These are phyloP conservation scores for Geoglossum glabrum DNA, from an alignment of 495 filamentous ascomycete species.

Conservation along the genomic window DNA sequence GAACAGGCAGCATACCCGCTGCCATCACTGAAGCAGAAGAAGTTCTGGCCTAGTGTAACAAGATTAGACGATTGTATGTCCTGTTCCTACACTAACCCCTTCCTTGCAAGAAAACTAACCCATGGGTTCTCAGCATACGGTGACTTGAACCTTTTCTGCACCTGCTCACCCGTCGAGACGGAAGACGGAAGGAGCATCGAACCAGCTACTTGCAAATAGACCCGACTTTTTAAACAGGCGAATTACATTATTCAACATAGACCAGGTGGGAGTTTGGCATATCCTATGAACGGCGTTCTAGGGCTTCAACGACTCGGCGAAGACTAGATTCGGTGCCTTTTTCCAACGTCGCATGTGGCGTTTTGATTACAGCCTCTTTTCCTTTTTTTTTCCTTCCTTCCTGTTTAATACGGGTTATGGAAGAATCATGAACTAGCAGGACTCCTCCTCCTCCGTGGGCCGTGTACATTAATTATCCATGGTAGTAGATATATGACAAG, in stretches of 20 bases:
- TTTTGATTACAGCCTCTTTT: background rate
- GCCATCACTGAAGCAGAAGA: conserved; percentile 76
- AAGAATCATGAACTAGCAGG: too few relatives aligned
- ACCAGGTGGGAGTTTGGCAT: background rate
- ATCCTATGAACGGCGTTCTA: background rate
- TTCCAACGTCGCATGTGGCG: background rate
- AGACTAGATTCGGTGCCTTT: background rate
- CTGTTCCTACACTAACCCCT: background rate
- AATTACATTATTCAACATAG: background rate
- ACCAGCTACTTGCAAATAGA: conserved; percentile 19
- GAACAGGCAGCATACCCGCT: conserved; percentile 82
- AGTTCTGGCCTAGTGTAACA: conserved; percentile 91
- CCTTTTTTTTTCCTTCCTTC: too few relatives aligned
- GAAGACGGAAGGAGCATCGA: conserved; percentile 20
- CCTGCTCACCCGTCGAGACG: conserved; percentile 69
- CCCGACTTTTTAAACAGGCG: background rate
- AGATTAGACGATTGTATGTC: conserved; percentile 78
- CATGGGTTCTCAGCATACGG: conserved; percentile 46
- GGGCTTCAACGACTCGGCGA: background rate
- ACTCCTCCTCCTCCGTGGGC: too few relatives aligned
- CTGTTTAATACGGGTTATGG: too few relatives aligned
- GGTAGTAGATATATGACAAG: too few relatives aligned
- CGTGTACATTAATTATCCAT: too few relatives aligned
- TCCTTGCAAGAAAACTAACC: background rate
- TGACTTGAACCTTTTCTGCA: conserved; percentile 88